Percentiles rank a stretch among this genome's conserved stretches.
Conservation (phyloP, 495 filamentous ascomycete genomes). For the Geopyxis carbonaria region DNA sequence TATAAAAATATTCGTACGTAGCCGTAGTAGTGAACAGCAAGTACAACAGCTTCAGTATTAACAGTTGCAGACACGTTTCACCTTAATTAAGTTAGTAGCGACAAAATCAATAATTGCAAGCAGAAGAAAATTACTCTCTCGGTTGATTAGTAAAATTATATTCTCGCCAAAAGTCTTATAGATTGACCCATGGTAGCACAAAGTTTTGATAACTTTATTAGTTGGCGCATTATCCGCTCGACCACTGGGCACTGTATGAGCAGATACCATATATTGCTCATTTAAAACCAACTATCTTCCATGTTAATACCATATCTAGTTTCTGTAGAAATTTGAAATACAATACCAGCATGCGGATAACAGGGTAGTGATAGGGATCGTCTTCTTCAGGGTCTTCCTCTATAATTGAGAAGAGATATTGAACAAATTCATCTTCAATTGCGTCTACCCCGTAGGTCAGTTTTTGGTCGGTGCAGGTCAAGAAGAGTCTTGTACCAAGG, state of each 20-base stretch:
- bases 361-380: constrained; percentile 91
- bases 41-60: constrained; percentile 90
- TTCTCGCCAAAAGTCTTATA: constrained; percentile 97
- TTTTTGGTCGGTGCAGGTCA: too few relatives aligned
- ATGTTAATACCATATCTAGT: constrained; percentile 11
- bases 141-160: constrained; percentile 87
- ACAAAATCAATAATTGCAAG: neutral
- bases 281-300: constrained; percentile 68
- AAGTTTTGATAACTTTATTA: constrained; percentile 80
- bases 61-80: constrained; percentile 77
- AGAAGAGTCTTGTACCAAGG: too few relatives aligned
- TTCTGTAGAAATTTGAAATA: constrained; percentile 4
- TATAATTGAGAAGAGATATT: constrained; percentile 71
- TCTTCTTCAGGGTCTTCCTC: constrained; percentile 80
- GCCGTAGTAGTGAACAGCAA: constrained; percentile 79
- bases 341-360: constrained; percentile 78
- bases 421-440: constrained; percentile 71
- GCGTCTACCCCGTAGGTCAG: too few relatives aligned
- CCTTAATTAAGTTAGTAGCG: constrained; percentile 24
- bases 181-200: constrained; percentile 56
- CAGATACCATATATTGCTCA: constrained; percentile 89
- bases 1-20: constrained; percentile 96
- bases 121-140: constrained; percentile 45
- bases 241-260: constrained; percentile 35
- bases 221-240: constrained; percentile 46